Percentiles rank a stretch among this genome's conserved stretches.
phyloP scores from a whole-genome alignment of 2,329 filamentous ascomycete species.

The Reticulascus tulasneorum region DNA sequence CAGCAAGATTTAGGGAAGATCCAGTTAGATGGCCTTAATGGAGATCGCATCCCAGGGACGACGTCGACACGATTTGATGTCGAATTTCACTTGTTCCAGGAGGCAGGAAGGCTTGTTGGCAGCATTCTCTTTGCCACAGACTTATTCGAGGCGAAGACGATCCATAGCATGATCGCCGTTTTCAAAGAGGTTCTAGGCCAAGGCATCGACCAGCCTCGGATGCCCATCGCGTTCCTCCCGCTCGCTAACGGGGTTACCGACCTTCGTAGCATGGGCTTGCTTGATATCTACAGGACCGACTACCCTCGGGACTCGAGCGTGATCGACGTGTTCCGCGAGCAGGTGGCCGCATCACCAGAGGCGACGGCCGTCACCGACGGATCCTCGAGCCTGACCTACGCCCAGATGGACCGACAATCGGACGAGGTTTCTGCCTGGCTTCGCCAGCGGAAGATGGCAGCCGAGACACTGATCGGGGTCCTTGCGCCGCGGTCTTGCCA shows the following conservation, averaged over 20 bases:
- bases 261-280: conserved; percentile 13
- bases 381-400: conserved; percentile 13
- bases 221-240: too few species aligned
- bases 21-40: background rate
- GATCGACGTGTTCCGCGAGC: conserved; percentile 18
- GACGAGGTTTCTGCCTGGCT: conserved; percentile 11
- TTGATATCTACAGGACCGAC: conserved; percentile 8
- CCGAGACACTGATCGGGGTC: conserved; percentile 16
- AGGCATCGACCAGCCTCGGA: conserved; percentile 7
- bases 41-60: background rate
- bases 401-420: conserved; percentile 15
- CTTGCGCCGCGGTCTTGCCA: conserved; percentile 17
- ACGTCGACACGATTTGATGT: conserved; percentile 1
- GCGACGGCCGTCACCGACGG: conserved; percentile 16
- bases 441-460: too few species aligned
- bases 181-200: too few species aligned
- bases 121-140: conserved; percentile 16
- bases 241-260: too few species aligned
- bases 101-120: conserved; percentile 7
- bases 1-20: background rate
- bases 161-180: too few species aligned
- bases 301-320: conserved; percentile 17
- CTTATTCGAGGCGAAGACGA: conserved; percentile 13
- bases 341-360: conserved; percentile 10
- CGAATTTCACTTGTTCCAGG: conserved; percentile 19